Base-by-base conservation (phyloP, 2,329 filamentous ascomycete species). In the Drechslerella coelobrocha region DNA sequence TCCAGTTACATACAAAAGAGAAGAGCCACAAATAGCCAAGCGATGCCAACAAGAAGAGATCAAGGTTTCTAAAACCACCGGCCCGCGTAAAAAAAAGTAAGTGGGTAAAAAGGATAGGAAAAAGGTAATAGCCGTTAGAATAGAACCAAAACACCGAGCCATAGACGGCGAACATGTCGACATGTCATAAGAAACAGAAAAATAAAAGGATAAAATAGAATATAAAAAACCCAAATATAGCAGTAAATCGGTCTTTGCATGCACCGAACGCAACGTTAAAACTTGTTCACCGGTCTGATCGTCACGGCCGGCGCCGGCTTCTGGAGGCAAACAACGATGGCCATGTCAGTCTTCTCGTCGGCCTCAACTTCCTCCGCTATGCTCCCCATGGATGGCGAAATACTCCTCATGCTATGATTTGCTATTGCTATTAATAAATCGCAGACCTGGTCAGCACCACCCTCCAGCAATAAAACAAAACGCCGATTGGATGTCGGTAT, bases 391-490 rank as follows among this genome's bases (percentile, higher is more conserved):
- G 52, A 59, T 27, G 57, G 37, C 31, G 45, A 14, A 31, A 31
- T 57, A 69, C 65, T 37, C 59, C 57, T 57, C 65, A 29, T n/a
- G 29, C 51, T 51, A 26, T 59, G 65, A 55, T 69, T 62, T 31
- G 65, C 43, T 26, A 19, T 43, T 23, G 51, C 56, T 69, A 61
- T 57, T 39, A 24, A 37, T 34, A 29, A 62, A 53, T 27, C 19
- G 23, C 17, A 69, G n/a, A 19, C 51, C 50, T 31, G 50, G 57
- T 69, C 23, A 69, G 65, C 45, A 26, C 47, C 23, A 31, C 37
- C 43, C 23, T 43, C 45, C 43, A n/a, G n/a, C n/a, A n/a, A n/a
- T n/a, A n/a, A n/a, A 47, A 60, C 7, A 60, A 60, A 14, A 14
- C 10, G 4, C 23, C 17, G 19, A 48, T 48, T 48, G 6, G 43